Conservation (phyloP, 208 protist genomes). For the Leishmania aethiopica region DNA sequence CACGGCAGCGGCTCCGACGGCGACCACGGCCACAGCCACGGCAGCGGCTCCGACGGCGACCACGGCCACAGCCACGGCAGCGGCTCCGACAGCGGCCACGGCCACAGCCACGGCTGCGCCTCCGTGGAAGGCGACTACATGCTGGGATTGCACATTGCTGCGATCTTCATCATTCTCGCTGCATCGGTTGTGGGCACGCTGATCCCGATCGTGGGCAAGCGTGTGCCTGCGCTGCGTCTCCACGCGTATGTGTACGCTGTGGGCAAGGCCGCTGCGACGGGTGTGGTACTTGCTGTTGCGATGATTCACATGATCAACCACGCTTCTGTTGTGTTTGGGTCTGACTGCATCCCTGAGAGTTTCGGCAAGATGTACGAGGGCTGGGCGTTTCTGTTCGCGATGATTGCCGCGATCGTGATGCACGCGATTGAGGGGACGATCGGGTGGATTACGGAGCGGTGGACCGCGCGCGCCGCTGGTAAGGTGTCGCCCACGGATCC, state of each 20-base stretch:
- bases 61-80: background rate
- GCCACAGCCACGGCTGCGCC: slow-evolving; percentile 23
- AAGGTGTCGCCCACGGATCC: background rate
- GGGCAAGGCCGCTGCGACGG: slow-evolving; percentile 53
- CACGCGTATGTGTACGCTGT: slow-evolving; percentile 47
- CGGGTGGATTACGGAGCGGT: slow-evolving; percentile 26
- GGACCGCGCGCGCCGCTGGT: background rate
- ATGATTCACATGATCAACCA: slow-evolving; percentile 58
- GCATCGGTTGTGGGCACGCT: slow-evolving; percentile 55
- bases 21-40: too few species aligned
- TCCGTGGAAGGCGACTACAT: slow-evolving; percentile 40
- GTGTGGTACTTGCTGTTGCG: slow-evolving; percentile 60
- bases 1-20: too few species aligned
- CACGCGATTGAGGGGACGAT: slow-evolving; percentile 52
- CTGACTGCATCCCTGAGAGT: slow-evolving; percentile 41
- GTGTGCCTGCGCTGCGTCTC: slow-evolving; percentile 36
- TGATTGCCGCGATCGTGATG: slow-evolving; percentile 59
- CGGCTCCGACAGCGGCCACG: background rate
- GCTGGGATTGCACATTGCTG: slow-evolving; percentile 54
- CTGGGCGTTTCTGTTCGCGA: slow-evolving; percentile 59
- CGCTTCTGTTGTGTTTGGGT: slow-evolving; percentile 14
- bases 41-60: background rate
- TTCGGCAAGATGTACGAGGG: slow-evolving; percentile 49
- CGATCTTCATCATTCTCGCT: slow-evolving; percentile 67
- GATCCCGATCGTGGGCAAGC: slow-evolving; percentile 58